A percentile compares a stretch with the other conserved stretches of the same genome.
These are phyloP conservation scores for Lactifluus echinatus DNA, from an alignment of 768 basidiomycete species.

Conservation along the genomic window DNA sequence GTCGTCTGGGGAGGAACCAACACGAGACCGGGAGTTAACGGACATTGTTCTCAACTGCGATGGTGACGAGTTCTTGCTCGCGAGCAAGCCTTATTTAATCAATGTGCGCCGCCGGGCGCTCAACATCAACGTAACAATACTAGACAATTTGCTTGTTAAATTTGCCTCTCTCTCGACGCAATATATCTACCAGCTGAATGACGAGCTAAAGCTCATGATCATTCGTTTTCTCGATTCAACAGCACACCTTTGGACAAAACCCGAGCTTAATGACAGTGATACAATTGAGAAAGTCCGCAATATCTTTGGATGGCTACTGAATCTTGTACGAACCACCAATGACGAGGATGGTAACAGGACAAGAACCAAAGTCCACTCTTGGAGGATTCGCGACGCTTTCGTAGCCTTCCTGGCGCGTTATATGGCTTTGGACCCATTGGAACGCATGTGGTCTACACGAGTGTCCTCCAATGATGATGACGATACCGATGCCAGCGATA, in stretches of 20 bases:
- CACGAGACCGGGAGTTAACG: slow-evolving; percentile 53
- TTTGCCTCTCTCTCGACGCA: slow-evolving; percentile 42
- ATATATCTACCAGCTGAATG: slow-evolving; percentile 50
- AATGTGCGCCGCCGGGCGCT: slow-evolving; percentile 49
- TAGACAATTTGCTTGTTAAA: slow-evolving; percentile 46
- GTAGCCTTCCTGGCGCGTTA: slow-evolving; percentile 60
- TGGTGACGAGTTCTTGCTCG: slow-evolving; percentile 47
- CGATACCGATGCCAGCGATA: neutral
- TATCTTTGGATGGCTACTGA: slow-evolving; percentile 49
- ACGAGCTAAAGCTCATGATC: slow-evolving; percentile 42
- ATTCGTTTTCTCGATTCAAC: slow-evolving; percentile 62
- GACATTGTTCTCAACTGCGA: slow-evolving; percentile 42
- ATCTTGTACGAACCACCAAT: slow-evolving; percentile 26
- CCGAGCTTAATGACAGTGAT: slow-evolving; percentile 20
- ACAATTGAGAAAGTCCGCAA: slow-evolving; percentile 37
- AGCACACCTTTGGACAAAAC: slow-evolving; percentile 46
- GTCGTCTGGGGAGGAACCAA: no score
- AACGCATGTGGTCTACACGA: slow-evolving; percentile 38
- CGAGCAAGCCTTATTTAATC: slow-evolving; percentile 48
- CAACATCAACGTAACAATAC: slow-evolving; percentile 39
- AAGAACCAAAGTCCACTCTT: slow-evolving; percentile 41
- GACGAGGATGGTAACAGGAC: slow-evolving; percentile 7
- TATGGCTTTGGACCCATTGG: slow-evolving; percentile 46
- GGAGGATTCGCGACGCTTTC: slow-evolving; percentile 59
- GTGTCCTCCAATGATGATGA: slow-evolving; percentile 1